A percentile compares a stretch with the other conserved stretches of the same genome.
These are phyloP conservation scores for Elsinoe batatas DNA, from an alignment of 2,329 filamentous ascomycete genomes.

Conservation along the genomic window DNA sequence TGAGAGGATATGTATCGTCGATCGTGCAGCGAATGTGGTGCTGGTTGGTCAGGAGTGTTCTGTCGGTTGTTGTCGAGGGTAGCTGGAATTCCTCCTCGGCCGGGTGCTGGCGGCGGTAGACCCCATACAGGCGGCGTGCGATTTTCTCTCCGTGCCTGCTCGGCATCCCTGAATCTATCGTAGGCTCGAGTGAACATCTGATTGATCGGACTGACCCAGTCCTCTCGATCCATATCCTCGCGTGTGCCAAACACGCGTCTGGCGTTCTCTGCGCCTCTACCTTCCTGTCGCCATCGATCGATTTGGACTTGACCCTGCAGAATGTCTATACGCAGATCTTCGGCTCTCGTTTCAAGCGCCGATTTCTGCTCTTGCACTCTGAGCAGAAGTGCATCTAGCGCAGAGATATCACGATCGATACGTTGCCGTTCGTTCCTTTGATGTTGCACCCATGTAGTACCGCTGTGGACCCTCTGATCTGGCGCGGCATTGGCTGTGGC, in stretches of 20 bases:
- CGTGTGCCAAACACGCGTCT: conserved; percentile 36
- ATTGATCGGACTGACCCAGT: conserved; percentile 40
- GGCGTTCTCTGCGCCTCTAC: conserved; percentile 29
- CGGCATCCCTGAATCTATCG: conserved; percentile 35
- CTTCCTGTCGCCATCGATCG: conserved; percentile 23
- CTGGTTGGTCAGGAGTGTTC: no score
- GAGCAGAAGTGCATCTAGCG: background rate
- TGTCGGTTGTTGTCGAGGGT: no score
- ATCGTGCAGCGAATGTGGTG: no score
- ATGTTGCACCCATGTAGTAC: background rate
- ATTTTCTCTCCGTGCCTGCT: conserved; percentile 29
- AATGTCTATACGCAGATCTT: background rate
- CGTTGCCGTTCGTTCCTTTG: background rate
- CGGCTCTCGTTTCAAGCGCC: background rate
- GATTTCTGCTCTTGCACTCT: background rate
- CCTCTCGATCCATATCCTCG: conserved; percentile 36
- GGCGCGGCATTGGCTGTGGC: background rate
- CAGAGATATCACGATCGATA: background rate
- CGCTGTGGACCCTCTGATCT: background rate
- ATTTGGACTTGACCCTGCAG: conserved; percentile 16
- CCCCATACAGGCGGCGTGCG: conserved; percentile 19
- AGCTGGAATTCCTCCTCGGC: background rate
- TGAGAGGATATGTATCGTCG: background rate
- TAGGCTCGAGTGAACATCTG: conserved; percentile 38
- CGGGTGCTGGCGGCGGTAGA: background rate